A percentile compares a stretch with the other conserved stretches of the same genome.
phyloP scores from a whole-genome alignment of 2,329 filamentous ascomycete genomes.

The Trichophaea hybrida region DNA sequence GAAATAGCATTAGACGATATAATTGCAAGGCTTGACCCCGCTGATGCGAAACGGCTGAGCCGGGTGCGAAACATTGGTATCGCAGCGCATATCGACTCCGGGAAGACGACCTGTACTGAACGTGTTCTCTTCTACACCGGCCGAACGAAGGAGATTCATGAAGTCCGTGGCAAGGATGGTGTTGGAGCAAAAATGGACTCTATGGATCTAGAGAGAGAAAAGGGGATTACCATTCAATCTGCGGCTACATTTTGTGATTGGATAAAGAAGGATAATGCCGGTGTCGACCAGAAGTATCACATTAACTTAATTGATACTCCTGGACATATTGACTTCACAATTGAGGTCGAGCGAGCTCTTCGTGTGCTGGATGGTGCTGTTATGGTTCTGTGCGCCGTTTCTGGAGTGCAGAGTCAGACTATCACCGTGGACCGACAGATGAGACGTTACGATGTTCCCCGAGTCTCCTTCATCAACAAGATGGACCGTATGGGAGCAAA shows the following conservation, averaged over 20 bases:
- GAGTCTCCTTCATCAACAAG: conserved; percentile 96
- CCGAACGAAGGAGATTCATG: conserved; percentile 90
- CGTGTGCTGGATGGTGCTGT: conserved; percentile 91
- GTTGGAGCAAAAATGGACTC: conserved; percentile 99
- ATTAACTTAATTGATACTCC: conserved; percentile 98
- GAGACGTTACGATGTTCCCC: conserved; percentile 92
- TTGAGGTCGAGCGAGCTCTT: conserved; percentile 90
- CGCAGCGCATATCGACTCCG: conserved; percentile 95
- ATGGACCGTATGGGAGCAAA: conserved; percentile 99
- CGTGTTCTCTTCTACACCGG: conserved; percentile 97
- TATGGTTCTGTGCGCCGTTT: conserved; percentile 96
- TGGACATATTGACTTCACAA: conserved; percentile 97
- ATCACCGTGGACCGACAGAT: conserved; percentile 98
- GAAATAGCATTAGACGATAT: conserved; percentile 44
- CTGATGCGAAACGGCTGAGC: conserved; percentile 63
- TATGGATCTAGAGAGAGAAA: conserved; percentile 96
- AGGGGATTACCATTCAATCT: conserved; percentile 97
- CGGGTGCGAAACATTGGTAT: conserved; percentile 95
- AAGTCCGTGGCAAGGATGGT: conserved; percentile 85
- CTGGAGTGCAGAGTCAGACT: conserved; percentile 92
- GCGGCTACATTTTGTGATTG: conserved; percentile 97
- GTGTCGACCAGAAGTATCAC: conserved; percentile 82
- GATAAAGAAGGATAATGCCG: conserved; percentile 55
- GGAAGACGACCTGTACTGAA: conserved; percentile 93
- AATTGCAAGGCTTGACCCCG: conserved; percentile 64